Evolutionary conservation across 2,329 filamentous ascomycete genomes (phyloP), one percentile per base, ranked within the genome.

Genomic region (Penicillium sp.): DNA sequence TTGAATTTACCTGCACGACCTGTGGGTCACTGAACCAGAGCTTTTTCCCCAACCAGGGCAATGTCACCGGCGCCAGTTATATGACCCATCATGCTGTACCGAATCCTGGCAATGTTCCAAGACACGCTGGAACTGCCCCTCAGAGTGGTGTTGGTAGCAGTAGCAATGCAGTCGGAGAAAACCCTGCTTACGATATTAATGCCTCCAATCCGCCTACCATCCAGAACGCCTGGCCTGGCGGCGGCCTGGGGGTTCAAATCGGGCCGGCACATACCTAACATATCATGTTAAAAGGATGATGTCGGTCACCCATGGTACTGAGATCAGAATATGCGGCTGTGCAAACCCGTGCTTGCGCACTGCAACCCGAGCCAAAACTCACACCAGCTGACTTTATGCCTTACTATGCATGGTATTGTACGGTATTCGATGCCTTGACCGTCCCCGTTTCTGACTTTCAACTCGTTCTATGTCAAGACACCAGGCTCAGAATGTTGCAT

Each of bases 11-110:
- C 7, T 75, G 73, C 49, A 72, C 70, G 7, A 67, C 70, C 2
- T 75, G 73, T 43, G 73, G 73, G 24, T 65, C 70, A 35, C 48
- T 74, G 34, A 75, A 75, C 45, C 72, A 75, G 50, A 71, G 71
- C 56, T 74, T 74, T 52, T 70, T 74, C 24, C 69, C 69, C 32
- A 73, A 74, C 24, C 72, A 74, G 31, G 71, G 72, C 14, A 72
- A 74, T 44, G 65, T 73, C 31, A 69, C 68, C 8, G 65, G 68
- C 20, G 61, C 53, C 22, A 63, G 55, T 32, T 73, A 73, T 43
- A 57, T 73, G 50, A 31, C 60, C 46, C 67, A 66, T 31, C 66
- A 65, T 24, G 39, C 63, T 16, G 55, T 66, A 29, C 57, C 63
- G 42, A 63, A 61, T 14, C 63, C 64, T 39, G 55, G 49, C 16